These are phyloP conservation scores for Huntiella omanensis DNA, from an alignment of 2,329 filamentous ascomycete species.

Conservation along the genomic window DNA sequence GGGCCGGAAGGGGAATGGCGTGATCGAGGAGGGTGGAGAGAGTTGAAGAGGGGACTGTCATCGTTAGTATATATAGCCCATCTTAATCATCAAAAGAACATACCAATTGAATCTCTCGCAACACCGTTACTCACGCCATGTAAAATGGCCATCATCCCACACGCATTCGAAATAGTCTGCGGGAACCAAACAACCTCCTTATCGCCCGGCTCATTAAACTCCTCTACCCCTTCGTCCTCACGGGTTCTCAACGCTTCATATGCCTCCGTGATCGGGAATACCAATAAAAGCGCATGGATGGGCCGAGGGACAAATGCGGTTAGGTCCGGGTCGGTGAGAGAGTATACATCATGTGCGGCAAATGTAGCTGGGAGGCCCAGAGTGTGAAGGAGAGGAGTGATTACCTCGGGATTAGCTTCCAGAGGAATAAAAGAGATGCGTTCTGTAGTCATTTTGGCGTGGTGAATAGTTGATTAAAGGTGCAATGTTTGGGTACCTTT, in stretches of 20 bases:
- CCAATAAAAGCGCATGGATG: constrained; percentile 70
- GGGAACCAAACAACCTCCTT: constrained; percentile 78
- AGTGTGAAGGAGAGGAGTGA: constrained; percentile 63
- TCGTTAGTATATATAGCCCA: not conserved
- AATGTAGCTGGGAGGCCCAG: constrained; percentile 67
- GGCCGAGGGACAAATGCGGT: constrained; percentile 78
- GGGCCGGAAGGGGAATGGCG: constrained; percentile 51
- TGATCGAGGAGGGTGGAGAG: constrained; percentile 47
- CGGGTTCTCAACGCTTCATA: constrained; percentile 60
- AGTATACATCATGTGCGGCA: constrained; percentile 79
- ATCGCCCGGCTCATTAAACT: constrained; percentile 50
- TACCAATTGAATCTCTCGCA: constrained; percentile 42
- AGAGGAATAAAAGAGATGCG: constrained; percentile 31
- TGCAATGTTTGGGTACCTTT: no score
- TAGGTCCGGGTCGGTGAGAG: constrained; percentile 67
- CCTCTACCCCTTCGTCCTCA: constrained; percentile 46
- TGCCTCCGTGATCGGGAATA: constrained; percentile 64
- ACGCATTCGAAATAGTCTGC: constrained; percentile 88
- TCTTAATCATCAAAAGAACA: constrained; percentile 11
- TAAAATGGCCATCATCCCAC: constrained; percentile 72
- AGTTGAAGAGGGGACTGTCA: constrained; percentile 28
- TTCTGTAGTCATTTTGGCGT: no score
- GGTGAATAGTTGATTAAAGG: no score
- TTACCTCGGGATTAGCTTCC: constrained; percentile 70
- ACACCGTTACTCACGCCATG: constrained; percentile 68